Evolutionary conservation across 495 filamentous ascomycete genomes (phyloP).

Genomic region (Cudoniella acicularis): DNA sequence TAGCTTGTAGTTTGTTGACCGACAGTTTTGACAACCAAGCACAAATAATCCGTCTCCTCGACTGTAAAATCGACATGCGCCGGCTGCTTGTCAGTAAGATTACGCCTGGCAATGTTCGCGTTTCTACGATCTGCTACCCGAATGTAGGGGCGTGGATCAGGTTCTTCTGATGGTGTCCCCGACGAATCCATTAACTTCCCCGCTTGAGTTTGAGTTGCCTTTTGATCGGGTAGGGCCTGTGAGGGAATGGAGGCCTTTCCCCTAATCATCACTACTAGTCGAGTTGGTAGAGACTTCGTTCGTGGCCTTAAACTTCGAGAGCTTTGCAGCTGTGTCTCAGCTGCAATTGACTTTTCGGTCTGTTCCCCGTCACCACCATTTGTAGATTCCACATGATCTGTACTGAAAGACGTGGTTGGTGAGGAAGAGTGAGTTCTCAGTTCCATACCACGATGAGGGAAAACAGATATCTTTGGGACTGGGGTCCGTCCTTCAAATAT

Average conservation of each 20-base stretch:
- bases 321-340: neutral
- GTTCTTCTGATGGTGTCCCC: neutral
- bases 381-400: neutral
- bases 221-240: neutral
- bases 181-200: neutral
- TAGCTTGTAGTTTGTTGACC: neutral
- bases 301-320: neutral
- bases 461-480: neutral
- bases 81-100: too few species aligned
- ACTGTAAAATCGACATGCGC: slow-evolving; percentile 5
- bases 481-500: neutral
- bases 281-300: too few species aligned
- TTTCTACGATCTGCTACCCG: neutral
- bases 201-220: neutral
- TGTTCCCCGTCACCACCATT: neutral
- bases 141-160: slow-evolving; percentile 1
- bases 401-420: slow-evolving; percentile 1
- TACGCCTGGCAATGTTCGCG: neutral
- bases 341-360: neutral
- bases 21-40: neutral
- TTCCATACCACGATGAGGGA: neutral
- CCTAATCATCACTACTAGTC: too few species aligned
- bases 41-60: slow-evolving; percentile 2
- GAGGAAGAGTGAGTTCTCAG: neutral
- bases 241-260: too few species aligned